Conservation (phyloP, 345 rosid species). For the Arabidopsis arenosa region DNA sequence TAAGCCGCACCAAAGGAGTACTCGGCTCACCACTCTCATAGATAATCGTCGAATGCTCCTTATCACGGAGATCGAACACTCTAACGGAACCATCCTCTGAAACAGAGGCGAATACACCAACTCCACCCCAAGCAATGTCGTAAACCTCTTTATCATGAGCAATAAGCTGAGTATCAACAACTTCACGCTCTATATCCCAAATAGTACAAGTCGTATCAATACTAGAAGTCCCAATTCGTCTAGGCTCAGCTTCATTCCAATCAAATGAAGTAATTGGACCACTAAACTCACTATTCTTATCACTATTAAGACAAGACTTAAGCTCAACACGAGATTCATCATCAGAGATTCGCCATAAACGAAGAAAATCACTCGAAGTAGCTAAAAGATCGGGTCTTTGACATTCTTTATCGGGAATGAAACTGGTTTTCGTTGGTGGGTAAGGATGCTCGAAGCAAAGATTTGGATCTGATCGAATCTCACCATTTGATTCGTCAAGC, state of each 20-base stretch:
- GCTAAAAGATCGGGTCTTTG: constrained; percentile 86
- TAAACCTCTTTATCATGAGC: constrained; percentile 96
- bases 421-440: constrained; percentile 84
- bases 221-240: constrained; percentile 87
- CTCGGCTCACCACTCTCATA: constrained; percentile 90
- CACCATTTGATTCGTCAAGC: constrained; percentile 91
- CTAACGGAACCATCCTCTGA: constrained; percentile 87
- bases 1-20: constrained; percentile 77
- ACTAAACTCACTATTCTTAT: constrained; percentile 85
- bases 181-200: constrained; percentile 88
- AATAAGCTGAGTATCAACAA: constrained; percentile 88
- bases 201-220: constrained; percentile 95
- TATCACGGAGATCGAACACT: constrained; percentile 86
- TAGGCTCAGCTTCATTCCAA: constrained; percentile 97
- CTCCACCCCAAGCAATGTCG: constrained; percentile 97
- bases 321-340: constrained; percentile 72
- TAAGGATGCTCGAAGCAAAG: constrained; percentile 89
- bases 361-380: constrained; percentile 87
- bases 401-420: constrained; percentile 89
- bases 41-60: constrained; percentile 89
- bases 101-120: constrained; percentile 89
- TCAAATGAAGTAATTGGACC: constrained; percentile 95
- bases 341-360: constrained; percentile 75
- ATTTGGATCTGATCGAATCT: constrained; percentile 73
- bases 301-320: constrained; percentile 66